Conservation (phyloP, 2,329 filamentous ascomycete species). For the Ophiostoma ips region DNA sequence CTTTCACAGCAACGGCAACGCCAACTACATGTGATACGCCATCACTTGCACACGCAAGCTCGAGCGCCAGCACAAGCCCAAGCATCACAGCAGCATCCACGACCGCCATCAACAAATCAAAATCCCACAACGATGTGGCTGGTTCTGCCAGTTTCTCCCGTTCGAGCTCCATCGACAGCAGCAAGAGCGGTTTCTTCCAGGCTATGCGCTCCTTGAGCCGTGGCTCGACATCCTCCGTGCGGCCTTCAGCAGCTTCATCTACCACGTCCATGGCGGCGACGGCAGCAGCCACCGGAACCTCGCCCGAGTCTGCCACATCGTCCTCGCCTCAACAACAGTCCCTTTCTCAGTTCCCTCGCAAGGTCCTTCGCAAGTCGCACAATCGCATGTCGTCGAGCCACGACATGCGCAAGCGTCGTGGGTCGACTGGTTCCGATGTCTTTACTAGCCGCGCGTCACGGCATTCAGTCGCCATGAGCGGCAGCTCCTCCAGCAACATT, state of each 20-base stretch:
- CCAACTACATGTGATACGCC: not conserved
- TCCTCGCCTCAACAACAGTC: constrained; percentile 7
- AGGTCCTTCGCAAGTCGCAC: constrained; percentile 13
- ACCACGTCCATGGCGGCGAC: constrained; percentile 3
- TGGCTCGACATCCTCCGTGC: constrained; percentile 11
- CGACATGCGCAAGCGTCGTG: constrained; percentile 15
- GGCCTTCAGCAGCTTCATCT: constrained; percentile 4
- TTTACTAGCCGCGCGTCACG: constrained; percentile 16
- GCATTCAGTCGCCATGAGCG: constrained; percentile 17
- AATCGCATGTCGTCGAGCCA: constrained; percentile 12
- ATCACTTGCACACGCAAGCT: not conserved
- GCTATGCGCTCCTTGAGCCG: constrained; percentile 17
- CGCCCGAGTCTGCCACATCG: constrained; percentile 6
- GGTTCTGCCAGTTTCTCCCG: constrained; percentile 12
- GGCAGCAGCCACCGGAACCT: not conserved
- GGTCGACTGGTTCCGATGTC: constrained; percentile 20
- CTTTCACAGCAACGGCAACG: constrained; percentile 1
- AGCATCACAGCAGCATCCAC: not conserved
- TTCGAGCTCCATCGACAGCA: constrained; percentile 16
- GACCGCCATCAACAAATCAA: constrained; percentile 6
- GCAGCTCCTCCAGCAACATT: constrained; percentile 17
- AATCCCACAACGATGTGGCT: constrained; percentile 12
- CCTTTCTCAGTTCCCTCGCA: constrained; percentile 10
- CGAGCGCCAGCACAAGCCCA: not conserved
- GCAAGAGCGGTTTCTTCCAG: constrained; percentile 16